Percentiles rank a stretch among this genome's conserved stretches.
phyloP scores from a whole-genome alignment of 129 eudicot species.

The Tagetes erecta region DNA sequence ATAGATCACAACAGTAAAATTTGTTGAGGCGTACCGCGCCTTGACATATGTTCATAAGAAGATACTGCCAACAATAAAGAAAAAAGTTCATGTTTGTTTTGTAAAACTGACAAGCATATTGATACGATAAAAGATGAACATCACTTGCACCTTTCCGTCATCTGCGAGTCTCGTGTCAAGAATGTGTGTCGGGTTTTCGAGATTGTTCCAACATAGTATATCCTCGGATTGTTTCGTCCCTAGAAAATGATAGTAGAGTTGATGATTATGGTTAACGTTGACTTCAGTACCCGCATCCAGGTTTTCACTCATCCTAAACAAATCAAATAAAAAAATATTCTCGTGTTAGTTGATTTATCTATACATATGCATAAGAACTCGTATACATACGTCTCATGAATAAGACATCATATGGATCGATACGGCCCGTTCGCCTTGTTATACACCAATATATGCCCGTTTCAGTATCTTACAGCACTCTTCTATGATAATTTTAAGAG shows the following conservation, averaged over 20 bases:
- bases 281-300: constrained; percentile 91
- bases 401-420: no score
- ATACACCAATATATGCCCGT: no score
- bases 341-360: no score
- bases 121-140: not conserved
- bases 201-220: constrained; percentile 80
- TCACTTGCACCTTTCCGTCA: constrained; percentile 69
- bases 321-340: constrained; percentile 3
- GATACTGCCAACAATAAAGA: constrained; percentile 59
- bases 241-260: constrained; percentile 70
- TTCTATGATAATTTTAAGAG: no score
- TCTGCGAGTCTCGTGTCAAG: constrained; percentile 62
- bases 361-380: no score
- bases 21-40: constrained; percentile 68
- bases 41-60: constrained; percentile 51
- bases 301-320: constrained; percentile 56
- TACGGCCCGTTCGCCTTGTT: no score
- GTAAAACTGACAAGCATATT: not conserved
- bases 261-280: constrained; percentile 60
- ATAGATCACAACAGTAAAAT: constrained; percentile 68
- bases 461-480: no score
- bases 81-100: not conserved
- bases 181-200: constrained; percentile 59
- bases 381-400: no score
- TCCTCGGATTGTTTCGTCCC: constrained; percentile 90